Evolutionary conservation across 1,284 basidiomycete genomes (phyloP), one percentile per base, ranked within the genome.

Genomic region (Ustilago tritici): DNA sequence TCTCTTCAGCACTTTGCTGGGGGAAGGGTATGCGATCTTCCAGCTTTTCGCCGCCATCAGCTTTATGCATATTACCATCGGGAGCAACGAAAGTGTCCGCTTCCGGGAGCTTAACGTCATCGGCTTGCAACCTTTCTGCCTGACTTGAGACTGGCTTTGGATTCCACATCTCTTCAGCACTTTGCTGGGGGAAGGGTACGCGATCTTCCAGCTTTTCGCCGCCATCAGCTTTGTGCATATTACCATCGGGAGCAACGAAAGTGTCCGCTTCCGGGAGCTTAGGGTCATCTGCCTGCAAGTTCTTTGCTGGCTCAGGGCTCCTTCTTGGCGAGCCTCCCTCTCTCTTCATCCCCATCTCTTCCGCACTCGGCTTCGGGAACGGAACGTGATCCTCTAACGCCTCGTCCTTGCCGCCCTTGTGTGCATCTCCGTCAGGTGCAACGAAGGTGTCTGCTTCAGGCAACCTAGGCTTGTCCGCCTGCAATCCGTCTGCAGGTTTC

Each of bases 11-110:
- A 19, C 32, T 52, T 35, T 49, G 58, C 4, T 38, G 52, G 3
- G 58, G 58, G 36, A 61, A 61, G 5, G 58, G 49, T 8, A 61
- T 49, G 23, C 41, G 58, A 14, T 59, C 57, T 12, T 49, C 38
- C 46, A 52, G 32, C 15, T 7, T 32, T 11, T 36, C 49, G 3
- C 14, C 58, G 5, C 15, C 46, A 17, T 53, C 19, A 8, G 19
- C 43, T 28, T 43, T 61, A 9, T 61, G 58, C 15, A 3, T 23
- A 23, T 61, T 15, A 10, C 58, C 58, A 34, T 61, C 35, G 0
- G 14, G 23, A 2, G 58, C 58, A 3, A 38, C 56, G 10, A 55
- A 53, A 1, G 57, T 49, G 4, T 46, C 55, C 10, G 58, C 58
- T 28, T 52, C 47, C 9, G 57, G 53, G 2, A 46, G 34, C 19